Percentiles rank a stretch among this genome's conserved stretches.
These are phyloP conservation scores for Trypanosoma mega DNA, from an alignment of 208 protist genomes.

Conservation along the genomic window DNA sequence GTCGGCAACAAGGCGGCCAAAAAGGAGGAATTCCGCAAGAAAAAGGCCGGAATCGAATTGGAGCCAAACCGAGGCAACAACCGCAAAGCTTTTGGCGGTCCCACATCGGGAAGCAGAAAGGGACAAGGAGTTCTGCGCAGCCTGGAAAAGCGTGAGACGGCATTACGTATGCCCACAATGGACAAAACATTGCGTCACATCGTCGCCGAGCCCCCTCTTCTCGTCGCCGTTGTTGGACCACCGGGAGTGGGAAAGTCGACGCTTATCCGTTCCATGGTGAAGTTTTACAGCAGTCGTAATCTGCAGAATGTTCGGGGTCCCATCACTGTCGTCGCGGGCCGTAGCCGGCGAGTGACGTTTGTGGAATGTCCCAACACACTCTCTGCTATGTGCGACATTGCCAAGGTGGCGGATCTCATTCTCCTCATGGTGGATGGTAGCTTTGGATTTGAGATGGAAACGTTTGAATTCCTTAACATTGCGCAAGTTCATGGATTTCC, in stretches of 20 bases:
- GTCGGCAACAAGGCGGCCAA: slow-evolving; percentile 88
- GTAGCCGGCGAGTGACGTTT: slow-evolving; percentile 96
- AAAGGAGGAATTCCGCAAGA: slow-evolving; percentile 86
- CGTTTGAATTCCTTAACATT: slow-evolving; percentile 99
- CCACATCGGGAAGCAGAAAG: slow-evolving; percentile 67
- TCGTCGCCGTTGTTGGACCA: slow-evolving; percentile 97
- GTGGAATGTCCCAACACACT: slow-evolving; percentile 98
- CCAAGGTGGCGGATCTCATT: slow-evolving; percentile 98
- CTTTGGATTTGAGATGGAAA: slow-evolving; percentile 99
- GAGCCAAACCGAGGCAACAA: slow-evolving; percentile 92
- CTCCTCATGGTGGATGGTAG: slow-evolving; percentile 97
- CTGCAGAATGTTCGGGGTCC: slow-evolving; percentile 95
- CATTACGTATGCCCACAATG: slow-evolving; percentile 75
- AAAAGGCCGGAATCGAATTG: slow-evolving; percentile 84
- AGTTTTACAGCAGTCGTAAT: slow-evolving; percentile 96
- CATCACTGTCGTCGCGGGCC: slow-evolving; percentile 96
- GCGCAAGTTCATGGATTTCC: slow-evolving; percentile 98
- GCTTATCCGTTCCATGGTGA: slow-evolving; percentile 97
- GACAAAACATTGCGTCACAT: slow-evolving; percentile 88
- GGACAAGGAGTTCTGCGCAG: slow-evolving; percentile 80
- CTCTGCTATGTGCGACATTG: slow-evolving; percentile 98
- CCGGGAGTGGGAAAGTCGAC: slow-evolving; percentile 97
- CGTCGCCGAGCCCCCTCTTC: slow-evolving; percentile 90
- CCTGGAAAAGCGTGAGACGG: slow-evolving; percentile 85
- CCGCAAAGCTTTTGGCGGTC: slow-evolving; percentile 89